These are phyloP conservation scores for Thalassiosira gravida DNA, from an alignment of 352 stramenopile species.

Conservation along the genomic window DNA sequence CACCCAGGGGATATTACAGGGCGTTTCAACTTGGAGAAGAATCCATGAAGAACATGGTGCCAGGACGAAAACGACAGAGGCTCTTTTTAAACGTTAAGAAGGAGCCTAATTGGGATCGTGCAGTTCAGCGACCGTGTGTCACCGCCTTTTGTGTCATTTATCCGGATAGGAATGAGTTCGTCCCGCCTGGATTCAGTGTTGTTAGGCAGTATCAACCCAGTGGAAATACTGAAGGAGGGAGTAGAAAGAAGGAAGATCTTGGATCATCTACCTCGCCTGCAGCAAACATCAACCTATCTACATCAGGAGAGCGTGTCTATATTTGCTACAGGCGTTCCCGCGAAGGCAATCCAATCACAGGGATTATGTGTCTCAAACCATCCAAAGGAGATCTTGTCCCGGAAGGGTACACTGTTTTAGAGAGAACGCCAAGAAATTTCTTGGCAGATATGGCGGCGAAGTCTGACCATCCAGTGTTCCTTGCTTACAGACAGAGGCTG, in stretches of 20 bases:
- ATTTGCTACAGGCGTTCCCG: constrained; percentile 86
- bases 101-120: constrained; percentile 83
- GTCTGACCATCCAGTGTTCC: constrained; percentile 70
- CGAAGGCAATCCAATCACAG: constrained; percentile 87
- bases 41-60: constrained; percentile 46
- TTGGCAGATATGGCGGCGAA: constrained; percentile 82
- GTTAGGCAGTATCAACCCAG: constrained; percentile 60
- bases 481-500: constrained; percentile 87
- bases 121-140: constrained; percentile 82
- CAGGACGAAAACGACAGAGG: constrained; percentile 35
- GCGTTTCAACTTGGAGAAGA: constrained; percentile 71
- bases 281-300: constrained; percentile 76
- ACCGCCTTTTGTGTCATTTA: constrained; percentile 82
- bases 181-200: constrained; percentile 85
- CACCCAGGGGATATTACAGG: constrained; percentile 79
- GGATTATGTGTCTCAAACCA: constrained; percentile 79
- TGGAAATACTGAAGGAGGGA: constrained; percentile 18
- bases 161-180: constrained; percentile 83
- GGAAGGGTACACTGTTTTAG: constrained; percentile 87
- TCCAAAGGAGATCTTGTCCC: constrained; percentile 81
- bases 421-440: constrained; percentile 82
- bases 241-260: constrained; percentile 23
- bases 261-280: constrained; percentile 30
- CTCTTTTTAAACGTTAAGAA: constrained; percentile 82
- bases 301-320: constrained; percentile 81